phyloP scores from a whole-genome alignment of 495 filamentous ascomycete genomes.

The Penicillium bovifimosum region DNA sequence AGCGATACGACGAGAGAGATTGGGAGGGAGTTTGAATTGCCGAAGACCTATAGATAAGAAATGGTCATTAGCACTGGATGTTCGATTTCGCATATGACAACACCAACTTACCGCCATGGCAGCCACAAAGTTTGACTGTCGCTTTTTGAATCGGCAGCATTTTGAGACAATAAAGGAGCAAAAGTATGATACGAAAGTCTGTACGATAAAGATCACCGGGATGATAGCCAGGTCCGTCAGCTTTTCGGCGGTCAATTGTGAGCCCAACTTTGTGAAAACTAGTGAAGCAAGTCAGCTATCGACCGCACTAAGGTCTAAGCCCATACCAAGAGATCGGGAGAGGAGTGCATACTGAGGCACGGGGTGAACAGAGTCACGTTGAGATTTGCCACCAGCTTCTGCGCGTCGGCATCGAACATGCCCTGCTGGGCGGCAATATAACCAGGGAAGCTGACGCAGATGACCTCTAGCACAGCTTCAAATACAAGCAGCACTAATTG shows the following conservation, averaged over 20 bases:
- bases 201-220: constrained; percentile 83
- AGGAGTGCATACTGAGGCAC: constrained; percentile 70
- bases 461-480: constrained; percentile 91
- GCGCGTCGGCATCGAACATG: constrained; percentile 88
- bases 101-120: constrained; percentile 74
- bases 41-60: constrained; percentile 62
- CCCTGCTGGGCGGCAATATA: constrained; percentile 86
- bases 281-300: constrained; percentile 5
- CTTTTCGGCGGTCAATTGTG: constrained; percentile 86
- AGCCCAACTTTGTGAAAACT: constrained; percentile 98
- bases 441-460: constrained; percentile 92
- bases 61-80: constrained; percentile 9
- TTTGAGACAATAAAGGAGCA: constrained; percentile 65
- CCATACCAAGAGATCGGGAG: background rate
- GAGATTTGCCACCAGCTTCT: constrained; percentile 92
- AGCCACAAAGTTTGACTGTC: constrained; percentile 85
- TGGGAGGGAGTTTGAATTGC: constrained; percentile 95
- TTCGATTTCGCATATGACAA: background rate
- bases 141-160: constrained; percentile 73
- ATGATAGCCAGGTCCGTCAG: constrained; percentile 87
- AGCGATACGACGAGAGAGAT: constrained; percentile 94
- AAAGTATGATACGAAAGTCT: constrained; percentile 76
- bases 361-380: constrained; percentile 94
- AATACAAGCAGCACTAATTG: constrained; percentile 84
- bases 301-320: background rate